Conservation (phyloP, 2,329 filamentous ascomycete species). For the Exophiala mesophila region DNA sequence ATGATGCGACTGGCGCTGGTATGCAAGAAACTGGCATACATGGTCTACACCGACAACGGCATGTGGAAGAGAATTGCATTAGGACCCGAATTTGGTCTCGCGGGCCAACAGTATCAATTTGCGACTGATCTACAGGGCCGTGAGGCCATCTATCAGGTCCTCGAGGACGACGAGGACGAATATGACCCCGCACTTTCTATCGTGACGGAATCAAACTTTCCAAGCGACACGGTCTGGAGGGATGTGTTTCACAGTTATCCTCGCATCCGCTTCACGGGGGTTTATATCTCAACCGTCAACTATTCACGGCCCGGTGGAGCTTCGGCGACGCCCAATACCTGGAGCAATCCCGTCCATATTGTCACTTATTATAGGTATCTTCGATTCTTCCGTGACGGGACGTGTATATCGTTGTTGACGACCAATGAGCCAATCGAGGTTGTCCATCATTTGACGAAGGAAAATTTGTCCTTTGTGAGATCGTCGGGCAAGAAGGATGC, state of each 20-base stretch:
- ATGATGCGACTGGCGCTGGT: constrained; percentile 73
- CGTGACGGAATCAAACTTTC: constrained; percentile 19
- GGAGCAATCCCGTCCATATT: constrained; percentile 81
- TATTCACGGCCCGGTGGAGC: constrained; percentile 80
- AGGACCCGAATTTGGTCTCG: constrained; percentile 69
- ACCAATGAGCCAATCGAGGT: constrained; percentile 80
- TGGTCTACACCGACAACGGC: constrained; percentile 75
- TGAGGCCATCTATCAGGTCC: constrained; percentile 15
- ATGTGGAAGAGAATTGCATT: constrained; percentile 79
- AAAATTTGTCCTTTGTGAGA: constrained; percentile 51
- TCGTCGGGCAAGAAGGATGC: constrained; percentile 16
- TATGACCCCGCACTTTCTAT: constrained; percentile 23
- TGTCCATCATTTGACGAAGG: constrained; percentile 73
- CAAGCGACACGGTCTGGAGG: constrained; percentile 43
- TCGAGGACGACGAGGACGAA: constrained; percentile 31
- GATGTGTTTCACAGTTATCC: constrained; percentile 77
- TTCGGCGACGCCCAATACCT: constrained; percentile 65
- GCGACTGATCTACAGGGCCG: constrained; percentile 54
- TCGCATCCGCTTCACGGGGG: constrained; percentile 86
- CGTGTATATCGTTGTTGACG: constrained; percentile 72
- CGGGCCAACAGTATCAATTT: constrained; percentile 77
- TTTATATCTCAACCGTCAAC: constrained; percentile 95
- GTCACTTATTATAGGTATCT: constrained; percentile 98
- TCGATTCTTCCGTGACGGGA: constrained; percentile 88
- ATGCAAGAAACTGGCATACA: constrained; percentile 80